Evolutionary conservation across 305 asterid genomes (phyloP), one percentile per base, ranked within the genome.

Genomic region (Caryopteris hybrid): DNA sequence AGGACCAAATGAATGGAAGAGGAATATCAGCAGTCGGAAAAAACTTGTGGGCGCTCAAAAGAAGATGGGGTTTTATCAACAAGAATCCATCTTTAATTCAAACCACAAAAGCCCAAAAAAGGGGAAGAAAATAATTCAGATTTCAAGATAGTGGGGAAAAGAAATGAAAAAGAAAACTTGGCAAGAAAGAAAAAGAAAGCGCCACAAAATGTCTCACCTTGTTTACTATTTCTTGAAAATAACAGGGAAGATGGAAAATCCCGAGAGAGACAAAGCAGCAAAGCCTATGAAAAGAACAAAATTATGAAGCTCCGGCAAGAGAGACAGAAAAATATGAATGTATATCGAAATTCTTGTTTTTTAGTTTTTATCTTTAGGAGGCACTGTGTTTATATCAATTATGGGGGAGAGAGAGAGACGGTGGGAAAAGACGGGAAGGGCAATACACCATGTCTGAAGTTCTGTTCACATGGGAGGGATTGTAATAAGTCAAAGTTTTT

Each of bases 221-320:
- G 43, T 68, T 11, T 33, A 71, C 68, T 64, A 46, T 13, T 57
- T 48, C 63, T 76, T 53, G 71, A 76, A 54, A 61, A 65, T 25
- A 31, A 29, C 16, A 17, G 16, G 18, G 16, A 56, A 39, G 6
- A 16, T 22, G 21, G 68, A 48, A 47, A 67, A 55, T 48, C 65
- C 54, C 36, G 22, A 66, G 74, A 71, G 61, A 76, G 76, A 75
- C 27, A 64, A 59, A 68, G 71, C 71, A 61, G 64, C 43, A 48
- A 39, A 42, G 27, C 31, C 62, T 13, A 21, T 43, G 63, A 69
- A 58, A 64, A 64, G 68, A 69, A 73, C 78, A 77, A 77, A 77
- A 73, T 64, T 18, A 52, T 33, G 82, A 57, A 58, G 66, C 62
- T 64, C 67, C 62, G 57, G 71, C 64, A 36, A 77, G 59, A 67